phyloP scores from a whole-genome alignment of 768 basidiomycete species.

The Rhodotorula kratochvilovae region DNA sequence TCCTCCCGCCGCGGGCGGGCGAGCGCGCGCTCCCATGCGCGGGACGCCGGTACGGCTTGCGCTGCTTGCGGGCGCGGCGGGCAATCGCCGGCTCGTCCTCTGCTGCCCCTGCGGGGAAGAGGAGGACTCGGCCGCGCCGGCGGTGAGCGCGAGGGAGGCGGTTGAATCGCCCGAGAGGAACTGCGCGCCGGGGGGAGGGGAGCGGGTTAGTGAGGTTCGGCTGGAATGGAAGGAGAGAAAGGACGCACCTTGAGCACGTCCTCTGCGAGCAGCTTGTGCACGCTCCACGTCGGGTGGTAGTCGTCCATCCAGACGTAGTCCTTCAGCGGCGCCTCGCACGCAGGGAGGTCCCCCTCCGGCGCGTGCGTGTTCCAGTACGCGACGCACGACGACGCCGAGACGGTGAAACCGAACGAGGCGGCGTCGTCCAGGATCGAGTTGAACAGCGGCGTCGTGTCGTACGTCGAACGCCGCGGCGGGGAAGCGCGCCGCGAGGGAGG shows the following conservation, averaged over 20 bases:
- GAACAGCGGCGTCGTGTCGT: slow-evolving; percentile 20
- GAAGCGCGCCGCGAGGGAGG: neutral
- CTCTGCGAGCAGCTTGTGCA: neutral
- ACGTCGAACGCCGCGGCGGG: slow-evolving; percentile 1
- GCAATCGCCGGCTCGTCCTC: neutral
- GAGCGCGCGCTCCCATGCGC: neutral
- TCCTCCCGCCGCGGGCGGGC: too few relatives aligned
- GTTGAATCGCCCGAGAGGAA: neutral
- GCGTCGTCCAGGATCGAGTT: slow-evolving; percentile 15
- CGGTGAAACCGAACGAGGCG: neutral
- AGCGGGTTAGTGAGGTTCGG: neutral
- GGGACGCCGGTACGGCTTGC: too few relatives aligned
- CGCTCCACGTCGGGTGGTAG: neutral
- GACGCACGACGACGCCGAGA: neutral
- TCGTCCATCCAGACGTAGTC: slow-evolving; percentile 1
- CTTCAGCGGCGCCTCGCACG: neutral
- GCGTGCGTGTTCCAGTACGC: neutral
- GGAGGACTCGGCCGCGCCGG: neutral
- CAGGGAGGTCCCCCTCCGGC: neutral
- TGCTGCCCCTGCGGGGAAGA: neutral
- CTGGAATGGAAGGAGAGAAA: neutral
- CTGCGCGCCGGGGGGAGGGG: neutral
- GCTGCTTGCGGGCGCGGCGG: neutral
- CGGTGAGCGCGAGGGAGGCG: too few relatives aligned
- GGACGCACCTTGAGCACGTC: neutral